Evolutionary conservation across 495 filamentous ascomycete genomes (phyloP), one percentile per base, ranked within the genome.

Genomic region (Aspergillus funiculosus): DNA sequence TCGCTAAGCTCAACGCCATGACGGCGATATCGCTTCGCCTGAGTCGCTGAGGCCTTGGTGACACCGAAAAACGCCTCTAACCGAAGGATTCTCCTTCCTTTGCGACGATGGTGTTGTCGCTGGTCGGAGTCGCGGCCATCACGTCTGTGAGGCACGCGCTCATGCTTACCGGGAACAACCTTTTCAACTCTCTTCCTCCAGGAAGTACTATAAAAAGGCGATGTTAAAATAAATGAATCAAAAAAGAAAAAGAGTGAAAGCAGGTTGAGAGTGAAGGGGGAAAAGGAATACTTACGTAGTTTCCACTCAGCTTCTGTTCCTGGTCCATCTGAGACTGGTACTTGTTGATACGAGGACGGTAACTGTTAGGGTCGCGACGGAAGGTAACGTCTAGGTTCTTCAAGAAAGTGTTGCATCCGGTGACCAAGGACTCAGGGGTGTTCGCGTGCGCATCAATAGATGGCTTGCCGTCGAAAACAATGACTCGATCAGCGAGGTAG

Each of bases 271-370:
- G n/a, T n/a, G n/a, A n/a, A n/a, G n/a, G n/a, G n/a, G n/a, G n/a
- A n/a, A n/a, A n/a, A 8, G n/a, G 26, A 6, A 13, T 32, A 78
- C 82, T 77, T 76, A 87, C 84, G 73, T 85, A 97, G 69, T 96
- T 97, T 51, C 92, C 92, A 52, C 62, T 71, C 56, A 89, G 55
- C 78, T 98, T 98, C 75, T 98, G 92, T 60, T 96, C 92, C 62
- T 95, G 89, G 65, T 98, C 92, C 53, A 95, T 72, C 69, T 97
- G 94, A 62, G 84, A 89, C 64, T 94, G 81, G 56, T 81, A 70
- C 78, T 98, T 98, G 79, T 98, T 98, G 78, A 98, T 98, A 64
- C 94, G 86, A 30, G 94, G 92, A 24, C 92, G 79, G 74, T 80
- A 98, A 57, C 89, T 95, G 68, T 85, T 94, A 48, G 94, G 91